Evolutionary conservation across 768 basidiomycete genomes (phyloP), one percentile per base, ranked within the genome.

Genomic region (Rhizopogon vulgaris): DNA sequence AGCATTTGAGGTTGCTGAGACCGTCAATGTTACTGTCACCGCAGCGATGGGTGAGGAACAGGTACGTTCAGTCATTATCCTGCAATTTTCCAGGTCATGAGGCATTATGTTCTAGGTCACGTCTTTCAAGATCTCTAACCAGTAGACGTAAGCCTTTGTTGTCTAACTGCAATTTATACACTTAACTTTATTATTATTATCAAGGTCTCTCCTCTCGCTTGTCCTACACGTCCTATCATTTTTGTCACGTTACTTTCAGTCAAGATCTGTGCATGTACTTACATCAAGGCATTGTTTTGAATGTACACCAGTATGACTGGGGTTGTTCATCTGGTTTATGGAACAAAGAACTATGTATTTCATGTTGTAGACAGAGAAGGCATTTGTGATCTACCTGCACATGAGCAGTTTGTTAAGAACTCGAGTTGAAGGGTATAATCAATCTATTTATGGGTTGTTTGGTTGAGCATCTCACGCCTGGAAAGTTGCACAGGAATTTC

Each of bases 31-130:
- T 71, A 94, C 90, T 60, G 83, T 93, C 66, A 75, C 93, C 68
- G 73, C 78, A 59, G 87, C 95, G 64, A 97, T 98, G 94, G 79
- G 78, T 56, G 93, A 97, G 74, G 94, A 96, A 74, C 85, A 86
- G 77, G 84, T 46, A 34, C 32, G 18, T 32, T 22, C 32, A 46
- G 22, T 34, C 45, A 34, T 22, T 32, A 3, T 14, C 22, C 28
- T 34, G 14, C 9, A 24, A 34, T 34, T 15, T 22, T 36, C 4
- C 14, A 9, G 15, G 2, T n/a, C 4, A 18, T 34, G 14, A 46
- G 9, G 8, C 14, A 34, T 11, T 14, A 17, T 9, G 3, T 45
- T n/a, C 22, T 10, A 46, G 45, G 45, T 46, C 14, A 46, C 45
- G 4, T 46, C 45, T 34, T 46, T 34, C 45, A 46, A 46, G 18